These are phyloP conservation scores for Yamadazyma oceani DNA, from an alignment of 1,139 yeast genomes.

Conservation along the genomic window DNA sequence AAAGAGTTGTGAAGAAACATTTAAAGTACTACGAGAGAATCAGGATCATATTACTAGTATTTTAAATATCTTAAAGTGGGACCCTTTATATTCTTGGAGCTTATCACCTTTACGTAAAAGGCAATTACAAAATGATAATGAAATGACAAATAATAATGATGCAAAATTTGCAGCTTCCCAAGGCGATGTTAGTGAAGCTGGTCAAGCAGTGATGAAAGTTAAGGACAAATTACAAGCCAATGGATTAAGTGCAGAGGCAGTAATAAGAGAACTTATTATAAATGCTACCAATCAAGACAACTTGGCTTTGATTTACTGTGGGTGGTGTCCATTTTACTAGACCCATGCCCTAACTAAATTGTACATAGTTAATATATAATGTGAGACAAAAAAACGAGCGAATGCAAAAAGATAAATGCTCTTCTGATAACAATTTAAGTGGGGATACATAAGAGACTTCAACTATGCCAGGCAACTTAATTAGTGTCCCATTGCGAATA, in stretches of 20 bases:
- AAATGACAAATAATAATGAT: conserved; percentile 14
- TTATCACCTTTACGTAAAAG: conserved; percentile 67
- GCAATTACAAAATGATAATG: conserved; percentile 45
- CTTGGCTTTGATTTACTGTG: conserved; percentile 74
- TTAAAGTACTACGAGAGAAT: conserved; percentile 65
- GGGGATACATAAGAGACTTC: conserved; percentile 1
- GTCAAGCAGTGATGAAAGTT: conserved; percentile 73
- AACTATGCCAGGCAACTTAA: background rate
- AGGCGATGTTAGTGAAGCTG: conserved; percentile 73
- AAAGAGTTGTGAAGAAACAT: conserved; percentile 71
- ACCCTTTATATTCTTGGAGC: conserved; percentile 91
- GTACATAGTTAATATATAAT: conserved; percentile 1
- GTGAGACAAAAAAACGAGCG: background rate
- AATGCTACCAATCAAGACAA: conserved; percentile 72
- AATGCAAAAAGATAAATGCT: too few relatives aligned
- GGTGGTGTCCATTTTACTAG: conserved; percentile 70
- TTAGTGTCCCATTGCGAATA: conserved; percentile 23
- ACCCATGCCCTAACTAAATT: too few relatives aligned
- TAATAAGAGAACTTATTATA: conserved; percentile 74
- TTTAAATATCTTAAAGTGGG: conserved; percentile 83
- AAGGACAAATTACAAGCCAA: conserved; percentile 64
- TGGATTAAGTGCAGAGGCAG: conserved; percentile 79
- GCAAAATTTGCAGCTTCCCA: conserved; percentile 20
- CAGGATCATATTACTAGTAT: conserved; percentile 74
- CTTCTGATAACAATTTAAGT: too few relatives aligned